Conservation (phyloP, 1,284 basidiomycete species). For the Thelephora terrestris region DNA sequence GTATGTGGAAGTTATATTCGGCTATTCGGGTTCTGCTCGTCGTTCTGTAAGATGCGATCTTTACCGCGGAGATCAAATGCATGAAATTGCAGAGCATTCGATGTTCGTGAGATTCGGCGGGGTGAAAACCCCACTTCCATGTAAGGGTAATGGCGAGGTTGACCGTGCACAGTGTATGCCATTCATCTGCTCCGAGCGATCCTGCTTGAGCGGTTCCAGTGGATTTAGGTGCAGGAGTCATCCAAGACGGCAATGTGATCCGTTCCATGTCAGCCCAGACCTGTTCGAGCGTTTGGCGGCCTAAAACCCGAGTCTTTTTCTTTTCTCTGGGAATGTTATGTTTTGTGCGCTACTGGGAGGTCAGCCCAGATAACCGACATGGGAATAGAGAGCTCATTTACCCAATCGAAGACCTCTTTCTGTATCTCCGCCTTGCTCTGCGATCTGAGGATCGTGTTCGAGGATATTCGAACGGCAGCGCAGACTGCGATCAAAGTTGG, state of each 20-base stretch:
- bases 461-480: too few species aligned
- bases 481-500: too few species aligned
- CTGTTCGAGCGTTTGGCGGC: background rate
- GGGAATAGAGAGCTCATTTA: too few species aligned
- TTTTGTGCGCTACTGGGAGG: too few species aligned
- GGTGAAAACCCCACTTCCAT: conserved; percentile 16
- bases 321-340: background rate
- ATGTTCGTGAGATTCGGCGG: background rate
- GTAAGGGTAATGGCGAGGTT: conserved; percentile 22
- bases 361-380: too few species aligned
- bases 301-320: background rate
- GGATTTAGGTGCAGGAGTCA: conserved; percentile 15
- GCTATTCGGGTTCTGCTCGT: conserved; percentile 14
- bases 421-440: too few species aligned
- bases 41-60: conserved; percentile 16
- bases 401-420: too few species aligned
- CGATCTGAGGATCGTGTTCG: too few species aligned
- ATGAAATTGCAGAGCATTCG: conserved; percentile 18
- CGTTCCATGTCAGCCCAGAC: conserved; percentile 11
- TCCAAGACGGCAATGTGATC: conserved; percentile 19
- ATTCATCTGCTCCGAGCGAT: conserved; percentile 20
- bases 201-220: conserved; percentile 17
- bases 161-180: conserved; percentile 10
- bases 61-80: conserved; percentile 21
- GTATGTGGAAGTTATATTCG: conserved; percentile 14